Conservation (phyloP, 1,284 basidiomycete genomes). For the Ceratorhiza oryzae-sativae region DNA sequence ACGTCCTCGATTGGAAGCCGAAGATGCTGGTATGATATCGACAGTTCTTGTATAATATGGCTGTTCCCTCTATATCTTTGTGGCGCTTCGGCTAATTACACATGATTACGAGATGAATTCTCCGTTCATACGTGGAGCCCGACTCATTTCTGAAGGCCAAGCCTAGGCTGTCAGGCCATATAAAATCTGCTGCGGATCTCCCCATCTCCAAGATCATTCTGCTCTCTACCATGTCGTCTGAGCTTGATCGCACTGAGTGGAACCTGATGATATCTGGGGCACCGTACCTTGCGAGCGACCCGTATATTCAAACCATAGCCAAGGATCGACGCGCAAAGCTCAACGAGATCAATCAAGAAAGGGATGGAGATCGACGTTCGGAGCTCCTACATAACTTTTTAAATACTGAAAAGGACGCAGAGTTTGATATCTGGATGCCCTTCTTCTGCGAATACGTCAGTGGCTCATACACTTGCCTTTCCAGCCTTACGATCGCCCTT, state of each 20-base stretch:
- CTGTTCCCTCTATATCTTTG: background rate
- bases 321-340: conserved; percentile 41
- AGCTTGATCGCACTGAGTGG: conserved; percentile 41
- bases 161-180: background rate
- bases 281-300: conserved; percentile 47
- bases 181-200: background rate
- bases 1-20: background rate
- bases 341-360: conserved; percentile 44
- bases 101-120: background rate
- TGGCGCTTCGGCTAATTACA: conserved; percentile 5
- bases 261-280: conserved; percentile 46
- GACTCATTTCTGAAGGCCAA: background rate
- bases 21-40: background rate
- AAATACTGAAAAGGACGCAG: conserved; percentile 40
- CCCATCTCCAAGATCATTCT: background rate
- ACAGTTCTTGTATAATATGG: background rate
- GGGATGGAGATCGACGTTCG: conserved; percentile 44
- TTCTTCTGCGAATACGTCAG: conserved; percentile 51
- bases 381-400: conserved; percentile 44
- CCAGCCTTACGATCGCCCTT: background rate
- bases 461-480: conserved; percentile 5
- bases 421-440: conserved; percentile 42
- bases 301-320: conserved; percentile 46
- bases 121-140: conserved; percentile 3
- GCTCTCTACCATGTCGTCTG: background rate